Evolutionary conservation across 345 rosid species (phyloP).

Genomic region (Boechera divaricarpa): DNA sequence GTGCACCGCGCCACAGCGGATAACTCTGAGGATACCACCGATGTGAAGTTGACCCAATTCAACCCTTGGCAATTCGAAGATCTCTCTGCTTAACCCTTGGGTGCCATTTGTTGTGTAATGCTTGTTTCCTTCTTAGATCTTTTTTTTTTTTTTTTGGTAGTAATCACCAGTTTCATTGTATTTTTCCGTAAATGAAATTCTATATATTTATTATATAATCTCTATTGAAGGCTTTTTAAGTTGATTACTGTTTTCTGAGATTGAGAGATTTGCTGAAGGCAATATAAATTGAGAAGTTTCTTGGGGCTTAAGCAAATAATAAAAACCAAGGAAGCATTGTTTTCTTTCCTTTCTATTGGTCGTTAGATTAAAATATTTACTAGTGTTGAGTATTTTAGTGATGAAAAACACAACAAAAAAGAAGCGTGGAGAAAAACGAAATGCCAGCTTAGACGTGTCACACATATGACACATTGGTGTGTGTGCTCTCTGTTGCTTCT

Average conservation of each 20-base stretch:
- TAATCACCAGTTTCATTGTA: conserved; percentile 6
- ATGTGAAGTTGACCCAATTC: conserved; percentile 50
- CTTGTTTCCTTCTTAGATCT: conserved; percentile 7
- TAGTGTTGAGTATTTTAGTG: too few relatives aligned
- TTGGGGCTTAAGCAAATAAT: background rate
- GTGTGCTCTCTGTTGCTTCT: too few relatives aligned
- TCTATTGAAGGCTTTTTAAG: background rate
- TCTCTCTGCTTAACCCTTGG: conserved; percentile 39
- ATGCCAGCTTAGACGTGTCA: too few relatives aligned
- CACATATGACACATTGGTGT: too few relatives aligned
- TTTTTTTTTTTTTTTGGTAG: background rate
- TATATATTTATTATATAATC: background rate
- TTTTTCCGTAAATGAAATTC: background rate
- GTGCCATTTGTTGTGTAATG: background rate
- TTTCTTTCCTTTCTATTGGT: background rate
- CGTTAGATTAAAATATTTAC: background rate
- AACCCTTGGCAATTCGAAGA: conserved; percentile 70
- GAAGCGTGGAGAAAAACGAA: too few relatives aligned
- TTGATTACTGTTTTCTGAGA: background rate
- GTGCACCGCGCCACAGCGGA: conserved; percentile 56
- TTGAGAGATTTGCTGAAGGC: background rate
- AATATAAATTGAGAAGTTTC: conserved; percentile 2
- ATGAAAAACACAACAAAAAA: too few relatives aligned
- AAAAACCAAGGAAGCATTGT: background rate
- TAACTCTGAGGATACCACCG: conserved; percentile 46